A percentile compares a stretch with the other conserved stretches of the same genome.
These are phyloP conservation scores for Solanum sparsipilum DNA, from an alignment of 257 asterid species.

Conservation along the genomic window DNA sequence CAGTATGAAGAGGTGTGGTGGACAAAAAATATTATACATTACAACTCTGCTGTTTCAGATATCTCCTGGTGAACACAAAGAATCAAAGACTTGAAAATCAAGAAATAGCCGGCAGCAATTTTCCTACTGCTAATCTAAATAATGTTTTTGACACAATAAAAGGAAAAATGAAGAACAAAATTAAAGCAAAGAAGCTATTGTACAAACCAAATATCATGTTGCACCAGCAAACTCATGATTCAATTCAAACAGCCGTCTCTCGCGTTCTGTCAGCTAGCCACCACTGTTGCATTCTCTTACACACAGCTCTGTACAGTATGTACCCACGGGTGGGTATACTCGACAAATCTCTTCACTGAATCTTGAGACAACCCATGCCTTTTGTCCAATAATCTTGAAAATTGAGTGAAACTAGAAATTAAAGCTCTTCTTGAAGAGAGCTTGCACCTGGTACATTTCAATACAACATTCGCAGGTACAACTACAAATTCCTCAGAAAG, in stretches of 20 bases:
- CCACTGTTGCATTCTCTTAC: neutral
- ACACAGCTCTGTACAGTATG: constrained; percentile 24
- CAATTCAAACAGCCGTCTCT: neutral
- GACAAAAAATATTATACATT: constrained; percentile 21
- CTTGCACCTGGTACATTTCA: constrained; percentile 1
- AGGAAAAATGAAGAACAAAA: neutral
- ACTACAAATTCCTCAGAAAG: constrained; percentile 7
- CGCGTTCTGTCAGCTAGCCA: neutral
- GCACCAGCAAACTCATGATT: constrained; percentile 4
- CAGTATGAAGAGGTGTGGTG: neutral
- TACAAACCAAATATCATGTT: constrained; percentile 3
- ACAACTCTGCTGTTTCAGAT: constrained; percentile 33
- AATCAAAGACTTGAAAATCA: constrained; percentile 13
- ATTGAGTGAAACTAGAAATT: neutral
- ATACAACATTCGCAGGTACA: constrained; percentile 4
- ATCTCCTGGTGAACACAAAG: constrained; percentile 16
- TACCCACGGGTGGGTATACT: constrained; percentile 7
- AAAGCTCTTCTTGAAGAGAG: neutral
- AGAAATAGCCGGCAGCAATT: constrained; percentile 10
- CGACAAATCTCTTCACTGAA: neutral
- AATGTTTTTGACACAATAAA: neutral
- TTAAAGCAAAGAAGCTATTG: neutral
- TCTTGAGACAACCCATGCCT: neutral
- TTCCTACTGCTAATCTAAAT: constrained; percentile 1
- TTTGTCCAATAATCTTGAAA: neutral